phyloP scores from a whole-genome alignment of 2,329 filamentous ascomycete species.

The Helotiales sp. region DNA sequence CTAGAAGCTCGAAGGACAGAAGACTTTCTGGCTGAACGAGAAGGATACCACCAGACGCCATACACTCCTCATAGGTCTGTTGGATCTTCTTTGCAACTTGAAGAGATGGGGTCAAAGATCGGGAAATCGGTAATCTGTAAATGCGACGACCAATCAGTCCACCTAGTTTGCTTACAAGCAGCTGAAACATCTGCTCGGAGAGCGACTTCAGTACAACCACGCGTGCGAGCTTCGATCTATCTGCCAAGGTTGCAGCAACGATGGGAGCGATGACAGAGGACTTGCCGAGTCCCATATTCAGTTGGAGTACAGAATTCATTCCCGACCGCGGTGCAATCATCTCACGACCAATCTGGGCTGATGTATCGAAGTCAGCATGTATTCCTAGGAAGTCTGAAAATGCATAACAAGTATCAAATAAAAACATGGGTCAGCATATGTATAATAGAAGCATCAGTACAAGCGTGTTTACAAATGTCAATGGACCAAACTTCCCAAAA shows the following conservation, averaged over 20 bases:
- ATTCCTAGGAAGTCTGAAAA: not conserved
- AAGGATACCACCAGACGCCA: conserved; percentile 52
- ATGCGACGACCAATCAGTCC: conserved; percentile 55
- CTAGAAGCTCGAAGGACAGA: conserved; percentile 63
- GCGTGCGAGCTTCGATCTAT: conserved; percentile 51
- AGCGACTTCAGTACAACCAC: conserved; percentile 63
- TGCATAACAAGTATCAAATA: not conserved
- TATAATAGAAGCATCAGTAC: not conserved
- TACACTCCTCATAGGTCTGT: conserved; percentile 46
- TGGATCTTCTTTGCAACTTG: conserved; percentile 39
- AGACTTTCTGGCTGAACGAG: conserved; percentile 65
- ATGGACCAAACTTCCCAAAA: not conserved
- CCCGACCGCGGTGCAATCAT: conserved; percentile 49
- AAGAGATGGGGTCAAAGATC: conserved; percentile 41
- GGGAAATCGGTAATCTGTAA: conserved; percentile 59
- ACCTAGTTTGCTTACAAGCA: conserved; percentile 54
- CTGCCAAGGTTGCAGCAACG: conserved; percentile 52
- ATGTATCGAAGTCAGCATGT: not conserved
- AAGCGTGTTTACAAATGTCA: not conserved
- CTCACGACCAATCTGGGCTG: conserved; percentile 48
- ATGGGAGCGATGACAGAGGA: conserved; percentile 69
- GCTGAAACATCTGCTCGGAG: conserved; percentile 58
- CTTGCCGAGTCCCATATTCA: conserved; percentile 74
- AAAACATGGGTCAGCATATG: not conserved
- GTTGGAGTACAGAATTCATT: conserved; percentile 57